Base-by-base conservation (phyloP, 2,329 filamentous ascomycete species). In the Pseudocercospora macadamiae region DNA sequence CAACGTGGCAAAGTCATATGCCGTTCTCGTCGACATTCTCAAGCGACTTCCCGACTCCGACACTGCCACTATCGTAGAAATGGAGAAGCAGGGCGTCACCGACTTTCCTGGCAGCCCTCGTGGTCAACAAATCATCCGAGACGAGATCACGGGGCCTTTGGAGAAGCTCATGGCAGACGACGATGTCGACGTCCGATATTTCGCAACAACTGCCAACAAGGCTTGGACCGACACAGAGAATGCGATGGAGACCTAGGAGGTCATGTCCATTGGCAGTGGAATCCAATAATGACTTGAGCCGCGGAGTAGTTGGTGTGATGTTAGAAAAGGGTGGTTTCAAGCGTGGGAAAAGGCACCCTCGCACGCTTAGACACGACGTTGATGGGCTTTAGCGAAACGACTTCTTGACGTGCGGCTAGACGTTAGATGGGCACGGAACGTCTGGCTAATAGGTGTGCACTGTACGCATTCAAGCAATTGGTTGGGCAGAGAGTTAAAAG, bases 1-100 rank as follows among this genome's bases (percentile, higher is more conserved):
- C 85, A 99, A 99, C 76, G 95, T 99, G 48, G 95, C 95, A 68
- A 99, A 99, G 82, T 97, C 95, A 47, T 99, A 97, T 73, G 86
- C 87, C 19, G 88, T 95, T 52, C 81, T 99, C 59, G 92, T 97
- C 70, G 88, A 90, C 68, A 92, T 93, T n/a, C 83, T 99, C 71
- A 92, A 93, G 77, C 89, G 91, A 68, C 83, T 99, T 56, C 93
- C 95, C 2, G 90, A 93, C 55, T 84, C 95, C 72, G 92, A 92
- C 62, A 69, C 63, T 37, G 62, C 66, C 34, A 97, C 93, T 12
- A 82, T 97, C 63, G 86, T 89, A 73, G 87, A 91, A 53, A 77
- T 96, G 60, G 91, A 97, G 77, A 95, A 96, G 81, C 85, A 89
- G 25, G 89, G 86, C 58, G 77, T 83, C 59, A 71, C 80, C 79